Percentiles rank a stretch among this genome's conserved stretches.
Evolutionary conservation across 2,329 filamentous ascomycete species (phyloP).

Genomic region (Tympanopsis confertula): DNA sequence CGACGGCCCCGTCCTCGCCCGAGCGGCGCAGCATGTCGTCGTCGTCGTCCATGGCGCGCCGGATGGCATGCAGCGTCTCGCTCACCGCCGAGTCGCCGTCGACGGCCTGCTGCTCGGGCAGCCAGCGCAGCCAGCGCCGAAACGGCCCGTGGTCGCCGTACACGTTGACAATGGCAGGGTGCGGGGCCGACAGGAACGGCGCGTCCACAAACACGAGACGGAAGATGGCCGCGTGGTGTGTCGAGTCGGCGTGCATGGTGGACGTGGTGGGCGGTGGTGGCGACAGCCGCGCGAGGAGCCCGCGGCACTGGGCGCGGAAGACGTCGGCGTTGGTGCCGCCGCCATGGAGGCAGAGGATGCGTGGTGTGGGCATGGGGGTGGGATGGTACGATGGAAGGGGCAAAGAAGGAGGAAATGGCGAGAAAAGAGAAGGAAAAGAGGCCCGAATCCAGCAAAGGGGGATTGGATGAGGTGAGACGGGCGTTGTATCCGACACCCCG

Average conservation of each 20-base stretch:
- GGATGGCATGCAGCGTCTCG: slow-evolving; percentile 25
- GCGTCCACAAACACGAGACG: slow-evolving; percentile 64
- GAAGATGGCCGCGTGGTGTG: slow-evolving; percentile 45
- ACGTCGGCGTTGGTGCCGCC: slow-evolving; percentile 63
- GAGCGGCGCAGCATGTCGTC: no score
- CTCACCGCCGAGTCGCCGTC: slow-evolving; percentile 29
- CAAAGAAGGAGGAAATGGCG: no score
- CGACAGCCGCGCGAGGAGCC: slow-evolving; percentile 25
- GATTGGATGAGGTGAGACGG: no score
- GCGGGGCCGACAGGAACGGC: slow-evolving; percentile 50
- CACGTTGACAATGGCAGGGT: slow-evolving; percentile 49
- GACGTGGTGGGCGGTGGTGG: no score
- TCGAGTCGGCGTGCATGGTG: no score
- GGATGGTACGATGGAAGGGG: no score
- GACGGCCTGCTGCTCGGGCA: slow-evolving; percentile 39
- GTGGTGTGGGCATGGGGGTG: slow-evolving; percentile 41
- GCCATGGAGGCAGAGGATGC: slow-evolving; percentile 72
- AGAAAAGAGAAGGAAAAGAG: no score
- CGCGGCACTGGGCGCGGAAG: slow-evolving; percentile 58
- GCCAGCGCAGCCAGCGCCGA: slow-evolving; percentile 50
- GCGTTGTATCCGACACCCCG: no score
- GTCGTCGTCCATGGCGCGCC: slow-evolving; percentile 39
- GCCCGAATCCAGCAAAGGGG: no score
- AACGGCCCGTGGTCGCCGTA: slow-evolving; percentile 60
- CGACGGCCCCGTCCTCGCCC: slow-evolving; percentile 23